Base-by-base conservation (phyloP, 129 eudicot species). In the Tagetes erecta region DNA sequence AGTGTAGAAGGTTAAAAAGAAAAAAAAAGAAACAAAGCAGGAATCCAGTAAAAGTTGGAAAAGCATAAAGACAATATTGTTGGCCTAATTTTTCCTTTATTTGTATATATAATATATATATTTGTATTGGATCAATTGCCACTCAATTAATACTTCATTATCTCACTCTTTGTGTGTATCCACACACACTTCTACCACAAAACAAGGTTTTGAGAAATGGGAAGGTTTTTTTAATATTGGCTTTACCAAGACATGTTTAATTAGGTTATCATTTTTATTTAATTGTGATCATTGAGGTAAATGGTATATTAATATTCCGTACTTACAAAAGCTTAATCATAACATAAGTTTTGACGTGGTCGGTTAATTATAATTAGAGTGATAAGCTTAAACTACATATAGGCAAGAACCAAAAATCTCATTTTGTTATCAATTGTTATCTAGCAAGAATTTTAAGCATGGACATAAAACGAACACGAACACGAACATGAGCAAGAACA, bases 41-140 rank as follows among this genome's bases (percentile, higher is more conserved):
- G 84, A 86, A 81, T 87, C 84, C 85, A 73, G 92, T 82, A 79
- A 79, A 87, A 86, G 87, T 80, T 80, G 83, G 56, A 30, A 82
- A 75, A 67, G 84, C 77, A 49, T 76, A 57, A 80, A 74, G 81
- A 68, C 65, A 20, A 20, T 20, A 73, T 57, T 73, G 83, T 79
- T 80, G 66, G 74, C 79, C 80, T 86, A 64, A 52, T 66, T 64
- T 78, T 14, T 78, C 67, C 67, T 78, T 72, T 80, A 65, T 40
- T 57, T 50, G 12, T 53, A 11, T 46, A 9, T 33, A 44, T 62
- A 64, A 20, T 33, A 58, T 58, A 77, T 46, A 37, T 31, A 36
- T 47, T 64, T 47, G 20, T 58, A 64, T 75, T 72, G 38, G 46
- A 69, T 82, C 70, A 55, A 67, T 58, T 67, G 68, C 72, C 73